Base-by-base conservation (phyloP, 305 asterid species). In the Caryopteris hybrid region DNA sequence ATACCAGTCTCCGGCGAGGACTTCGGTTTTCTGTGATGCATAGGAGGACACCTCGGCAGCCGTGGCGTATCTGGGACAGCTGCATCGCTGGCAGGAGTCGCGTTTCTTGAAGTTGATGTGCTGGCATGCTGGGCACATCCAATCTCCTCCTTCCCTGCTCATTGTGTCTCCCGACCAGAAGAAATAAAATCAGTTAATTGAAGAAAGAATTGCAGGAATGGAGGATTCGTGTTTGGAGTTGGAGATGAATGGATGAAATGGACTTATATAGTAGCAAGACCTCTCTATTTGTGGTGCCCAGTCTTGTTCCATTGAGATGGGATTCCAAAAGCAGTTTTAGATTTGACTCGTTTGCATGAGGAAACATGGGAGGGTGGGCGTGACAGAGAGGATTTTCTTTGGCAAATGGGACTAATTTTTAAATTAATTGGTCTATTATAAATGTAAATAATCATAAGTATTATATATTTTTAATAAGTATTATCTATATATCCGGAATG, bases 1-100 rank as follows among this genome's bases (percentile, higher is more conserved):
- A 17, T 79, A 85, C 98, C 98, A 92, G 59, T 92, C 98, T 13
- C 98, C 98, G 2, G 98, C 84, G 80, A 88, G 38, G 12, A 75
- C 80, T 47, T 85, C 88, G 0, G 84, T 66, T 64, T 72, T 79
- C 22, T 74, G 85, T 0, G 59, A 43, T 5, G 84, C 79, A 4
- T 88, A 88, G 1, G 86, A 20, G 22, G 89, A 66, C 2, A 83
- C 61, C 47, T 92, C 93, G 0, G 74, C 68, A 0, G 58, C 57
- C 0, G 86, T 43, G 2, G 96, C 97, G 47, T 66, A 80, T 70
- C 81, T 88, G 0, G 98, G 97, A 33, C 95, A 90, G 72, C 83
- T 71, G 70, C 98, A 92, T 58, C 84, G 79, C 63, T 88, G 95
- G 75, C 98, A 92, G 47, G 87, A 69, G 43, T 88, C 96, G 13